phyloP scores from a whole-genome alignment of 108 stramenopile species.

The Nitzschia sp. region DNA sequence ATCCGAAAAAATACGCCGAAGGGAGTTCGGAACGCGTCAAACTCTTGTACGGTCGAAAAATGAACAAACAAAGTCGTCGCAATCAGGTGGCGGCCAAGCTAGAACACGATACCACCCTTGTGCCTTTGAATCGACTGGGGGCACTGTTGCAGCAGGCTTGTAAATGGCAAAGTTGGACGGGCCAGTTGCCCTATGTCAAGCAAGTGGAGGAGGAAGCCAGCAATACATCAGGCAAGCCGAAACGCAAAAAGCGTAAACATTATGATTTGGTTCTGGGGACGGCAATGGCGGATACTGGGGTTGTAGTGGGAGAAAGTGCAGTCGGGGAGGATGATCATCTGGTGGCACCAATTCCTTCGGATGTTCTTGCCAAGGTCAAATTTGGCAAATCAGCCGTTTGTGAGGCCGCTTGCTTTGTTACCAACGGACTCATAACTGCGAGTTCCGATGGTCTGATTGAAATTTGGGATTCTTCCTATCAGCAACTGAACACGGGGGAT shows the following conservation, averaged over 20 bases:
- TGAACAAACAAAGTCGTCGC: slow-evolving; percentile 56
- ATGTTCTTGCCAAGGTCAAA: slow-evolving; percentile 50
- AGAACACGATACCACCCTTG: slow-evolving; percentile 45
- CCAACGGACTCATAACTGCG: slow-evolving; percentile 80
- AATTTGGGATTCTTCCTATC: slow-evolving; percentile 84
- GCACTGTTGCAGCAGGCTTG: slow-evolving; percentile 90
- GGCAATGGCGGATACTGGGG: slow-evolving; percentile 37
- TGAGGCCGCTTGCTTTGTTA: slow-evolving; percentile 76
- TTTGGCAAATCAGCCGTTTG: slow-evolving; percentile 84
- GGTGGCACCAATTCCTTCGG: slow-evolving; percentile 16
- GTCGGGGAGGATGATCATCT: slow-evolving; percentile 28
- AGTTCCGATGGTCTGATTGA: slow-evolving; percentile 95
- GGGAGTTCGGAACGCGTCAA: not conserved
- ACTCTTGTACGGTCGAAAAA: slow-evolving; percentile 18
- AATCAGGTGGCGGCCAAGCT: slow-evolving; percentile 63
- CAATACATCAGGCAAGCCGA: slow-evolving; percentile 28
- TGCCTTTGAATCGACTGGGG: slow-evolving; percentile 72
- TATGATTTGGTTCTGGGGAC: slow-evolving; percentile 80
- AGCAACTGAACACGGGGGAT: slow-evolving; percentile 56
- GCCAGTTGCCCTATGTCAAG: slow-evolving; percentile 56
- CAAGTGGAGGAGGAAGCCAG: slow-evolving; percentile 45
- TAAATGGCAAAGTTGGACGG: slow-evolving; percentile 85
- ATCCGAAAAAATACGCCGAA: slow-evolving; percentile 31
- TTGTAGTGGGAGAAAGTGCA: slow-evolving; percentile 21
- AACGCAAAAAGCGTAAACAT: slow-evolving; percentile 41